Conservation (phyloP, 768 basidiomycete genomes). For the Agrocybe pediades region DNA sequence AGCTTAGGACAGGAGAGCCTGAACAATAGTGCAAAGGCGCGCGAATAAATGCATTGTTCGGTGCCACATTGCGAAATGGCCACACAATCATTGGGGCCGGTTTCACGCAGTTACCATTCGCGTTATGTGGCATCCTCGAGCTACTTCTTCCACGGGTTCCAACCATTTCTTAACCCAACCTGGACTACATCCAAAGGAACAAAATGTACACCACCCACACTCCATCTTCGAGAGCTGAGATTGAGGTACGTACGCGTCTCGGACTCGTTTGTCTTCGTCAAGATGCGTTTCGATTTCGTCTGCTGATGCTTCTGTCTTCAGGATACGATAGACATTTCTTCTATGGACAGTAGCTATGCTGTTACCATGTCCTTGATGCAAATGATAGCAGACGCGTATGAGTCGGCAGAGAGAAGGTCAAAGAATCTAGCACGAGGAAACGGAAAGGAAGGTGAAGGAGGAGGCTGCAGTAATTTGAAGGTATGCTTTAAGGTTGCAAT, state of each 20-base stretch:
- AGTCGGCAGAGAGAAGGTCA: not conserved
- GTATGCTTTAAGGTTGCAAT: not conserved
- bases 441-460: conserved; percentile 1
- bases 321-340: not conserved
- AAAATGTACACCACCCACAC: too few species aligned
- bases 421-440: too few species aligned
- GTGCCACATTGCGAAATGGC: too few species aligned
- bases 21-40: too few species aligned
- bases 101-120: too few species aligned
- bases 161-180: too few species aligned
- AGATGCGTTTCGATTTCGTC: not conserved
- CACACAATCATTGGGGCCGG: too few species aligned
- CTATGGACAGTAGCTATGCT: not conserved
- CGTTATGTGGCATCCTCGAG: too few species aligned
- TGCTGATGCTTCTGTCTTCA: not conserved
- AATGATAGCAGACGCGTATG: conserved; percentile 16
- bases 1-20: too few species aligned
- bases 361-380: conserved; percentile 13
- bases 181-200: too few species aligned
- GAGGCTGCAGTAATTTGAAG: conserved; percentile 1
- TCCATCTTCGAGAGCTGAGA: not conserved
- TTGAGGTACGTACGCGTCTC: not conserved
- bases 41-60: too few species aligned
- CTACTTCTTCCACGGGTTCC: too few species aligned
- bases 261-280: not conserved